A percentile compares a stretch with the other conserved stretches of the same genome.
These are phyloP conservation scores for Picochlorum sp. DNA, from an alignment of 139 green algal species.

Conservation along the genomic window DNA sequence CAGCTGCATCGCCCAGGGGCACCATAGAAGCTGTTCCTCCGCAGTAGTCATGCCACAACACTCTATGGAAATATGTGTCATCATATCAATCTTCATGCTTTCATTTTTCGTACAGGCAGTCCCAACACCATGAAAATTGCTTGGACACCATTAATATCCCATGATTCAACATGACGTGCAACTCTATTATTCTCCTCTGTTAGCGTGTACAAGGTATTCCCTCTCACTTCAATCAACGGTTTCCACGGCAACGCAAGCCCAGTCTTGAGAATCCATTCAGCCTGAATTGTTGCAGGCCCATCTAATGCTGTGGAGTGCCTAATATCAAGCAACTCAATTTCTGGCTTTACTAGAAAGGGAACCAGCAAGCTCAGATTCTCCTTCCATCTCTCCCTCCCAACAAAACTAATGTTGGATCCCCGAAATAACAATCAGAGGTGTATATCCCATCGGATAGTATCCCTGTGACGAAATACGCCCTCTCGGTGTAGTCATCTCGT, in stretches of 20 bases:
- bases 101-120: too few relatives aligned
- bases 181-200: conserved; percentile 10
- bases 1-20: background rate
- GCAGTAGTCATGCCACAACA: too few relatives aligned
- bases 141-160: conserved; percentile 14
- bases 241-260: conserved; percentile 43
- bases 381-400: conserved; percentile 42
- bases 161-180: conserved; percentile 22
- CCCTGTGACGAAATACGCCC: conserved; percentile 30
- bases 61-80: too few relatives aligned
- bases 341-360: conserved; percentile 39
- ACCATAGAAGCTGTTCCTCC: background rate
- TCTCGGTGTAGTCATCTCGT: conserved; percentile 6
- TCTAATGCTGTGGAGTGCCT: background rate
- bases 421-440: conserved; percentile 43
- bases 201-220: conserved; percentile 35
- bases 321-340: conserved; percentile 10
- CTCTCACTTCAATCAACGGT: conserved; percentile 39
- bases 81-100: too few relatives aligned
- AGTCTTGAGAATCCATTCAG: conserved; percentile 40
- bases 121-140: conserved; percentile 22
- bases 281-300: conserved; percentile 12
- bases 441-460: conserved; percentile 48
- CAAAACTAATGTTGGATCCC: conserved; percentile 54
- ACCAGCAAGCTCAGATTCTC: conserved; percentile 48